These are phyloP conservation scores for Fallopia convolvulus DNA, from an alignment of 148 eudicot species.

Conservation along the genomic window DNA sequence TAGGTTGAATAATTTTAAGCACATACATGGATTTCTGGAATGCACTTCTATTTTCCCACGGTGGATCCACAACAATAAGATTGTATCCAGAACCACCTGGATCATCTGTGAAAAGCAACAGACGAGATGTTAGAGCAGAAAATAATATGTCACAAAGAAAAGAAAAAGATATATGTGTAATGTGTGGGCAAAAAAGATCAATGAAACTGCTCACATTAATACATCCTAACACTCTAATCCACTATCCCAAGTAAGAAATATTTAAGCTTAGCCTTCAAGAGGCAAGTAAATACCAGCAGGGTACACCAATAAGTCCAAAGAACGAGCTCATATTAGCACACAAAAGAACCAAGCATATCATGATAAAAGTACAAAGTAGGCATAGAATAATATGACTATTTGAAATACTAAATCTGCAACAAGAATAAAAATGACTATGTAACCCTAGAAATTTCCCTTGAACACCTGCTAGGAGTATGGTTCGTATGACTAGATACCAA, in stretches of 20 bases:
- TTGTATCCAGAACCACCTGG: slow-evolving; percentile 57
- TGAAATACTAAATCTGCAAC: background rate
- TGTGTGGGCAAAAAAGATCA: background rate
- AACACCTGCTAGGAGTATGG: background rate
- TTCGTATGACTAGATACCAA: background rate
- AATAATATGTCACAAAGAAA: background rate
- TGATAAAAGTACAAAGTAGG: background rate
- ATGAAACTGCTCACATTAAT: background rate
- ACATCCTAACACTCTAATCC: background rate
- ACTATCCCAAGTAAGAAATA: background rate
- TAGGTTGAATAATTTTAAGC: slow-evolving; percentile 6
- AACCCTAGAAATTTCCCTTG: background rate
- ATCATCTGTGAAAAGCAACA: slow-evolving; percentile 42
- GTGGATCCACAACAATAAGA: slow-evolving; percentile 85
- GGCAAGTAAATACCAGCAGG: background rate
- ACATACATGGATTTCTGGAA: slow-evolving; percentile 76
- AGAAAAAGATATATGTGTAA: background rate
- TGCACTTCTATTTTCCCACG: slow-evolving; percentile 98
- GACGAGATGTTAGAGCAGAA: background rate
- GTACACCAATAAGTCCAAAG: background rate
- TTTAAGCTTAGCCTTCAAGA: background rate
- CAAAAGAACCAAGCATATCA: background rate
- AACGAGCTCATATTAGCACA: background rate
- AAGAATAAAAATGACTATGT: background rate
- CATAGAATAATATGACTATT: background rate